These are phyloP conservation scores for Entelexis paramagnoliae DNA, from an alignment of 1,139 yeast species.

Conservation along the genomic window DNA sequence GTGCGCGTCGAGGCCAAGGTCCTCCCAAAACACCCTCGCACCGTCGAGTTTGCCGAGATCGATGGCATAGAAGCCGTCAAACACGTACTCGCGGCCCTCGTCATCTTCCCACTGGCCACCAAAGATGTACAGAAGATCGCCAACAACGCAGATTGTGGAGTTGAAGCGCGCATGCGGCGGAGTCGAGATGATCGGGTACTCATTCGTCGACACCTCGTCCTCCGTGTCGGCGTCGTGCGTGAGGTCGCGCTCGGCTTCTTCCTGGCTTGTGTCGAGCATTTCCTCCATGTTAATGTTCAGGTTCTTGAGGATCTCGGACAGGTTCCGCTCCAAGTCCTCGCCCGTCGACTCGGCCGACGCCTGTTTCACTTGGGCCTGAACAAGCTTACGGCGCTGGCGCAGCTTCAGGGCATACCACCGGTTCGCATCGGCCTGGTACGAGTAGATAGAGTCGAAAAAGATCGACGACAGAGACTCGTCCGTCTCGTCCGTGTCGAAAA, in stretches of 20 bases:
- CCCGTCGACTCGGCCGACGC: slow-evolving; percentile 37
- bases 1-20: slow-evolving; percentile 52
- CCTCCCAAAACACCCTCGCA: slow-evolving; percentile 83
- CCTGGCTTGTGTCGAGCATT: slow-evolving; percentile 28
- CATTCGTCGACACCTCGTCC: slow-evolving; percentile 34
- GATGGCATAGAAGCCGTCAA: slow-evolving; percentile 77
- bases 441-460: slow-evolving; percentile 69
- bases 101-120: slow-evolving; percentile 90
- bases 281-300: slow-evolving; percentile 51
- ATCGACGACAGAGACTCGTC: slow-evolving; percentile 82
- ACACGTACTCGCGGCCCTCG: slow-evolving; percentile 63
- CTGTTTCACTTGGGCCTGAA: slow-evolving; percentile 5
- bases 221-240: slow-evolving; percentile 35
- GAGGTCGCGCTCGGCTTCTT: slow-evolving; percentile 30
- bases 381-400: slow-evolving; percentile 46
- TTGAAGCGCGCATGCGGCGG: slow-evolving; percentile 87
- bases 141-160: slow-evolving; percentile 74
- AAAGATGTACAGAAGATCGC: slow-evolving; percentile 72
- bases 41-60: slow-evolving; percentile 86
- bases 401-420: slow-evolving; percentile 75
- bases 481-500: slow-evolving; percentile 86
- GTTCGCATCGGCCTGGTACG: slow-evolving; percentile 76
- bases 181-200: slow-evolving; percentile 47
- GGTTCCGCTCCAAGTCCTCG: slow-evolving; percentile 56
- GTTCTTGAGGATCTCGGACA: slow-evolving; percentile 63